phyloP scores from a whole-genome alignment of 2,329 filamentous ascomycete species.

The Neonectria hederae region DNA sequence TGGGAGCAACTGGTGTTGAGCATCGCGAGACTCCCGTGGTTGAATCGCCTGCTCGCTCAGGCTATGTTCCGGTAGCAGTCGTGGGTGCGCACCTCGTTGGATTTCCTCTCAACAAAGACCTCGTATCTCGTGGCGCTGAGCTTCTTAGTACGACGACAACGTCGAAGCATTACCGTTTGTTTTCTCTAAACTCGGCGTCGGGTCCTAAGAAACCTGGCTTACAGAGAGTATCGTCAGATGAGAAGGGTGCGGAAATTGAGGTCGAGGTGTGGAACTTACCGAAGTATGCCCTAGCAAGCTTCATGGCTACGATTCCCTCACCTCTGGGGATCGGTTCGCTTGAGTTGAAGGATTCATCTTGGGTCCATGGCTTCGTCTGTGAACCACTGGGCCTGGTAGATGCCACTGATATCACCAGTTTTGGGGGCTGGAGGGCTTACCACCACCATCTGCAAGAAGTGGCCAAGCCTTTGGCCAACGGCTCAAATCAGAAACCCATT shows the following conservation, averaged over 20 bases:
- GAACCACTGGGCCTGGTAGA: slow-evolving; percentile 46
- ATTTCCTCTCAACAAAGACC: slow-evolving; percentile 48
- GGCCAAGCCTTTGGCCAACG: not conserved
- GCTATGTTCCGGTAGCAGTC: slow-evolving; percentile 41
- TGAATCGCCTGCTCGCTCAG: not conserved
- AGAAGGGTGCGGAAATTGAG: slow-evolving; percentile 43
- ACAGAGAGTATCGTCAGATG: slow-evolving; percentile 32
- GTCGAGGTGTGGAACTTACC: slow-evolving; percentile 51
- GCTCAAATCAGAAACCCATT: slow-evolving; percentile 15
- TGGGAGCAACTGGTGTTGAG: slow-evolving; percentile 44
- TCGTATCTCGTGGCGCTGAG: slow-evolving; percentile 43
- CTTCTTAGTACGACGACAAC: slow-evolving; percentile 42
- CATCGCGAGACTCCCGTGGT: slow-evolving; percentile 4
- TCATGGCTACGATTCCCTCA: slow-evolving; percentile 45
- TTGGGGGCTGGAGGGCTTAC: slow-evolving; percentile 47
- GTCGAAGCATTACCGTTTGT: slow-evolving; percentile 44
- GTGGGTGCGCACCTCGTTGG: slow-evolving; percentile 50
- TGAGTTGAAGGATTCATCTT: slow-evolving; percentile 46
- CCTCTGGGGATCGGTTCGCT: slow-evolving; percentile 50
- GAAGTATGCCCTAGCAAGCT: slow-evolving; percentile 41
- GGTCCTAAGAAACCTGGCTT: slow-evolving; percentile 46
- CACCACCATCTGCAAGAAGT: slow-evolving; percentile 11
- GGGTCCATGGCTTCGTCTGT: slow-evolving; percentile 51
- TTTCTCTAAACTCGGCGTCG: slow-evolving; percentile 33
- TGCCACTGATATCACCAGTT: slow-evolving; percentile 45